These are phyloP conservation scores for Grigorovia transvaalensis DNA, from an alignment of 805 yeast species.

Conservation along the genomic window DNA sequence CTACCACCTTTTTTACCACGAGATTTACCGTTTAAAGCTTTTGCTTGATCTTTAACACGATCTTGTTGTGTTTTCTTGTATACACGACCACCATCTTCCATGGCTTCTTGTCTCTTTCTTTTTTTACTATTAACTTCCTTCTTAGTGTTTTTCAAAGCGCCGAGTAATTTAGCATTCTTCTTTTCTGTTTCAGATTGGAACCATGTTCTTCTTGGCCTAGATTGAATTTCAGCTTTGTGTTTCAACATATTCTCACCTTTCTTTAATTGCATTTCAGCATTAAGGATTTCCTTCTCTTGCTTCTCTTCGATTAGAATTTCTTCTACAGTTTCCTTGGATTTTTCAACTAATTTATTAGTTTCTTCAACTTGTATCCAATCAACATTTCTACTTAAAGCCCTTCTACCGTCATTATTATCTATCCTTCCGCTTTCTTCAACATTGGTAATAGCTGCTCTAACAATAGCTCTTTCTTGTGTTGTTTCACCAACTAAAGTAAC, in stretches of 20 bases:
- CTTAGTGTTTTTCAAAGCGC: constrained; percentile 39
- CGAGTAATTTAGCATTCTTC: constrained; percentile 29
- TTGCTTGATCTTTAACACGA: constrained; percentile 43
- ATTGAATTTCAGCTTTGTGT: constrained; percentile 69
- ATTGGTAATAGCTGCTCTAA: constrained; percentile 77
- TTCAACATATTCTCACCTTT: constrained; percentile 78
- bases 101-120: constrained; percentile 60
- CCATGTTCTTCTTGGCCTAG: constrained; percentile 97
- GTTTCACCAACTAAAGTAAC: constrained; percentile 91
- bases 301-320: constrained; percentile 84
- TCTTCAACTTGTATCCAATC: constrained; percentile 80
- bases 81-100: constrained; percentile 43
- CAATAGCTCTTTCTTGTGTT: constrained; percentile 76
- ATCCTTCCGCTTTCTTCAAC: constrained; percentile 34
- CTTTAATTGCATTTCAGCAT: constrained; percentile 83
- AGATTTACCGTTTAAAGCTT: constrained; percentile 28
- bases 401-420: constrained; percentile 28
- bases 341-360: constrained; percentile 48
- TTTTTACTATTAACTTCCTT: constrained; percentile 50
- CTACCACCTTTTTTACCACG: constrained; percentile 13
- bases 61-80: constrained; percentile 77
- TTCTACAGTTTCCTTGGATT: constrained; percentile 49
- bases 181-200: constrained; percentile 52
- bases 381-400: constrained; percentile 79
- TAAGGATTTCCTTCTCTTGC: constrained; percentile 71